These are phyloP conservation scores for Clonostachys rhizophaga DNA, from an alignment of 2,329 filamentous ascomycete genomes.

Conservation along the genomic window DNA sequence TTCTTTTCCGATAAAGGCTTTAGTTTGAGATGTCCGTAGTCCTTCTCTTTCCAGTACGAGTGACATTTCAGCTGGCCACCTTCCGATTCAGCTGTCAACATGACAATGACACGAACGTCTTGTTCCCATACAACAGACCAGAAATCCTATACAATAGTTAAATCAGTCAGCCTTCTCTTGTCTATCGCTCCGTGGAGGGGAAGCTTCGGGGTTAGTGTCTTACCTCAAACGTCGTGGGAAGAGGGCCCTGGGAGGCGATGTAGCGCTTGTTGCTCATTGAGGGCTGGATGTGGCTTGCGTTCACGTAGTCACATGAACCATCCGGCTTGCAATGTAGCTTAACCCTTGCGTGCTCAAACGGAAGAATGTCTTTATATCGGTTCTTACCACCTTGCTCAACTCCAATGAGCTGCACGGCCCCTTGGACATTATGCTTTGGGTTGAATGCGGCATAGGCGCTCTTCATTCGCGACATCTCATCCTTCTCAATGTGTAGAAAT, in stretches of 20 bases:
- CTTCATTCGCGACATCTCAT: constrained; percentile 89
- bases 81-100: constrained; percentile 92
- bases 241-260: constrained; percentile 90
- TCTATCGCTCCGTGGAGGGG: background rate
- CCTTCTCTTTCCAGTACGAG: constrained; percentile 79
- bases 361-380: constrained; percentile 95
- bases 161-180: constrained; percentile 13
- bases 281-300: constrained; percentile 82
- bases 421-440: constrained; percentile 19
- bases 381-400: constrained; percentile 96
- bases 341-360: constrained; percentile 90
- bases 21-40: constrained; percentile 74
- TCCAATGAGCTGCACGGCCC: constrained; percentile 71
- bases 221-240: constrained; percentile 88
- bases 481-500: constrained; percentile 79
- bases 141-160: constrained; percentile 64
- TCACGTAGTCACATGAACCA: constrained; percentile 87
- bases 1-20: constrained; percentile 77
- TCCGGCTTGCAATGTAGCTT: constrained; percentile 64
- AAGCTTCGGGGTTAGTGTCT: constrained; percentile 18
- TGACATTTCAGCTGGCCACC: constrained; percentile 94
- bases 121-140: constrained; percentile 98
- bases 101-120: constrained; percentile 90
- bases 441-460: constrained; percentile 58
- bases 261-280: constrained; percentile 84